Evolutionary conservation across 2,329 filamentous ascomycete genomes (phyloP).

Genomic region (Didymella glomerata): DNA sequence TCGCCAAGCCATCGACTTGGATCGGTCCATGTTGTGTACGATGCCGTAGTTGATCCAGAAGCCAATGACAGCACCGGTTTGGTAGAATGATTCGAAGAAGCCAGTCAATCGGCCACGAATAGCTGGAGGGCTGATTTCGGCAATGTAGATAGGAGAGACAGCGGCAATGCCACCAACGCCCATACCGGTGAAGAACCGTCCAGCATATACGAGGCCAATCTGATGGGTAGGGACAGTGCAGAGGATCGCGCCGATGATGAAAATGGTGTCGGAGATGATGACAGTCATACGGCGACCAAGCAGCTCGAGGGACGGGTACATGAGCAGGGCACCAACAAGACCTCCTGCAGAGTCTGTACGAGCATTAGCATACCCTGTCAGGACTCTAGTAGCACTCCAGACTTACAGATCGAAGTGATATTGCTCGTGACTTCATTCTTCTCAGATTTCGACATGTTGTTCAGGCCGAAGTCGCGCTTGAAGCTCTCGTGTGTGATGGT

Average conservation of each 20-base stretch:
- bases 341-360: conserved; percentile 57
- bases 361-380: conserved; percentile 1
- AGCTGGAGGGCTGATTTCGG: conserved; percentile 65
- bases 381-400: too few relatives aligned
- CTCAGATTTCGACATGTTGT: conserved; percentile 53
- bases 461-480: conserved; percentile 71
- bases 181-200: conserved; percentile 51
- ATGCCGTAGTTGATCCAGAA: conserved; percentile 59
- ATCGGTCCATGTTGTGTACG: conserved; percentile 54
- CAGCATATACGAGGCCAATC: conserved; percentile 54
- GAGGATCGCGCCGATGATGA: conserved; percentile 53
- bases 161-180: conserved; percentile 56
- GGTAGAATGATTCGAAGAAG: conserved; percentile 59
- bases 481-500: conserved; percentile 77
- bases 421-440: conserved; percentile 58
- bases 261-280: conserved; percentile 57
- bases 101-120: conserved; percentile 67
- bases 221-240: conserved; percentile 44
- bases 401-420: conserved; percentile 56
- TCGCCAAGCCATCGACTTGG: conserved; percentile 55
- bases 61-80: conserved; percentile 50
- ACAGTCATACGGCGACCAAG: conserved; percentile 62
- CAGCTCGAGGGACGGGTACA: conserved; percentile 56
- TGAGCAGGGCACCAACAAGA: conserved; percentile 62
- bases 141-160: conserved; percentile 68